Base-by-base conservation (phyloP, 2,329 filamentous ascomycete genomes). In the Xylariaceae sp. region DNA sequence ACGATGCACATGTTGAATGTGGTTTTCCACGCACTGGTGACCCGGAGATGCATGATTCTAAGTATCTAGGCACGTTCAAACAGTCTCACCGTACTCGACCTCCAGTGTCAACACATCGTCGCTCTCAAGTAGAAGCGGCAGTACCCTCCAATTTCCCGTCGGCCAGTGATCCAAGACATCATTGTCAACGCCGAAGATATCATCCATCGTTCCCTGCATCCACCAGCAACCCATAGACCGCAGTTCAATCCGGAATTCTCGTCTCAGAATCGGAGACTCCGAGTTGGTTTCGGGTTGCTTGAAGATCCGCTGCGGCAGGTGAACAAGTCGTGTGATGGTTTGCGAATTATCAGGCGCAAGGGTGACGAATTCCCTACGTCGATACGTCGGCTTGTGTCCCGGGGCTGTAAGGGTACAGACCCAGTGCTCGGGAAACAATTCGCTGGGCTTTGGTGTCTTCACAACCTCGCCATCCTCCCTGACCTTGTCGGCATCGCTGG, bases 41-140 rank as follows among this genome's bases (percentile, higher is more conserved):
- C 22, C 22, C 22, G 7, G 4, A 28, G 22, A 28, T 7, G 22
- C 22, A 28, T 28, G 22, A 28, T 28, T 28, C 22, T 28, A 28
- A 28, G 22, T 28, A 28, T 28, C 22, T 28, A 28, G 7, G 22
- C 7, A 28, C 22, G 7, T 28, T 28, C 22, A 28, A 28, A 28
- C 22, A 28, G 7, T 39, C 36, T 39, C 36, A 5, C 36, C 36
- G 16, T 39, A 39, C 36, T 39, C 36, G 13, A 39, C 36, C 36
- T 17, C 16, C 36, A 39, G 36, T 17, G 16, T 17, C 10, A 39
- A 17, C 36, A 14, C 36, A 39, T 46, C 43, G 6, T 46, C 43
- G 28, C 43, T 46, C 19, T 46, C 43, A n/a, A 46, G 28, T 31
- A 46, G 33, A 7, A 46, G 28, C 14, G 43, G 43, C 6, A 46